Base-by-base conservation (phyloP, 2,329 filamentous ascomycete species). In the Aspergillus hiratsukae region DNA sequence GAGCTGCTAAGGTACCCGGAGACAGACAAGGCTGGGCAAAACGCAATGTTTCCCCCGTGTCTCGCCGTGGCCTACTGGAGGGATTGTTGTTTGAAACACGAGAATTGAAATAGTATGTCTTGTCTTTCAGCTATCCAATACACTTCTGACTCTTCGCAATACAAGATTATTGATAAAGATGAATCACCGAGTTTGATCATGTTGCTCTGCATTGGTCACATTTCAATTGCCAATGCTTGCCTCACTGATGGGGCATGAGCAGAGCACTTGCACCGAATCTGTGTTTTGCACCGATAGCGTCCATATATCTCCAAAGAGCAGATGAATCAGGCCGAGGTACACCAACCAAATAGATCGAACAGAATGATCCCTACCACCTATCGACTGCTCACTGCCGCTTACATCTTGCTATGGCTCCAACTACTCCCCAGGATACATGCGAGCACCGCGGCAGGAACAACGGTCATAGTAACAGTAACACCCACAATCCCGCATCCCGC, bases 401-500 rank as follows among this genome's bases (percentile, higher is more conserved):
- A 17, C n/a, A 25, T 53, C 31, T 27, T 25, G 19, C 27, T 23
- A 8, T 46, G 43, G 43, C 28, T 21, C 48, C 48, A 50, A 10
- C 29, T 53, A 3, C 37, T 49, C 48, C 46, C 35, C 27, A 53
- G 14, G 41, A 31, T 51, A 37, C 14, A 43, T 56, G 5, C 50
- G 63, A 55, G 52, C 58, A 41, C 57, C 59, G 10, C 51, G 56
- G 37, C 55, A 50, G 65, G 60, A 21, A 55, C 67, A 9, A 60
- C 60, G 37, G 56, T 69, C 17, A 62, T 64, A 11, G 61, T 64
- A 2, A 66, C 66, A n/a, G 62, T 62, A 19, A 63, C 66, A 6
- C 61, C 66, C 19, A 69, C 69, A 4, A 56, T 62, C 6, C 65
- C 70, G 1, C 59, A 64, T 21, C 66, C 71, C 1, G 57, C 72